Evolutionary conservation across 768 basidiomycete species (phyloP).

Genomic region (Chlorophyllum brunneum): DNA sequence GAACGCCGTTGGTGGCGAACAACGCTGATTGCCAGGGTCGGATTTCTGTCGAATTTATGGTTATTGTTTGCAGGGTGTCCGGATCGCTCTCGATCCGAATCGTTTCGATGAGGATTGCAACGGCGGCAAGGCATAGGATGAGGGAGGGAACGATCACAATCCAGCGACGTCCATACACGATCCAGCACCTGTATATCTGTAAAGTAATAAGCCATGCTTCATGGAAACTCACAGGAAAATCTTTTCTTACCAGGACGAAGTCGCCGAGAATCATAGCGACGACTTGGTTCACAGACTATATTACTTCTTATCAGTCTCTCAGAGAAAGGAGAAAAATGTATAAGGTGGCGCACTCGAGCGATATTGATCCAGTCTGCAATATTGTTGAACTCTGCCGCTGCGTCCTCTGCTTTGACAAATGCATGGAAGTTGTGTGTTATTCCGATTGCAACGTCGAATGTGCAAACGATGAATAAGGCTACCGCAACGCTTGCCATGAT

Average conservation of each 20-base stretch:
- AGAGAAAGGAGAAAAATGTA: background rate
- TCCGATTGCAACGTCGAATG: background rate
- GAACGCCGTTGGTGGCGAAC: background rate
- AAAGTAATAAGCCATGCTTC: background rate
- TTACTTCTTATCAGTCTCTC: background rate
- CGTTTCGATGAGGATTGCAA: background rate
- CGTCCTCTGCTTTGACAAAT: background rate
- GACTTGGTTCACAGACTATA: background rate
- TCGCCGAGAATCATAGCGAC: background rate
- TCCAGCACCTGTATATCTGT: constrained; percentile 7
- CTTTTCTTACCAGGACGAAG: background rate
- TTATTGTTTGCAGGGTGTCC: background rate
- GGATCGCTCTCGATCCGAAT: background rate
- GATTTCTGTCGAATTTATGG: background rate
- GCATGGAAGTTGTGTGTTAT: background rate
- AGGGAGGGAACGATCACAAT: background rate
- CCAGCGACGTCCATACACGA: constrained; percentile 7
- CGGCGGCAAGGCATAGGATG: background rate
- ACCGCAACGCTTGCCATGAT: background rate
- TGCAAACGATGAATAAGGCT: background rate
- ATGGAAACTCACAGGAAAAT: background rate
- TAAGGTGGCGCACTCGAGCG: background rate
- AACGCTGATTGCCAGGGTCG: background rate
- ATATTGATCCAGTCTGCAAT: constrained; percentile 2
- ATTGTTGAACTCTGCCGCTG: background rate